Evolutionary conservation across 1,139 yeast genomes (phyloP).

Genomic region (Geotrichum restrictum): DNA sequence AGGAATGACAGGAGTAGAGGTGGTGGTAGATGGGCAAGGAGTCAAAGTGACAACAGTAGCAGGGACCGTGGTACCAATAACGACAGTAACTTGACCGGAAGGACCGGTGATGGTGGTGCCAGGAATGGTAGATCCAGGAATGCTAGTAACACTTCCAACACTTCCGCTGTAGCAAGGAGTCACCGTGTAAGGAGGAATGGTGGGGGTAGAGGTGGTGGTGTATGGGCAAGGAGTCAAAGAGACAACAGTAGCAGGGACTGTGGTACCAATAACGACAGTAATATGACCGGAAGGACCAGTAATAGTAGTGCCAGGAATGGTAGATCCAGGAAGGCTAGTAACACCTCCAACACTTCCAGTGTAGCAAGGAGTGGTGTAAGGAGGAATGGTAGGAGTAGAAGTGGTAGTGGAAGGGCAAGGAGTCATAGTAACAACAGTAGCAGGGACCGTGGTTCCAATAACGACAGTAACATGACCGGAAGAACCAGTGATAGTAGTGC

Average conservation of each 20-base stretch:
- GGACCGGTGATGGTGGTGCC: too few relatives aligned
- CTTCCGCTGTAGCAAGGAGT: constrained; percentile 6
- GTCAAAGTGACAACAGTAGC: constrained; percentile 16
- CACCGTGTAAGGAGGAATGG: constrained; percentile 5
- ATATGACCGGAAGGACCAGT: too few relatives aligned
- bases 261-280: constrained; percentile 10
- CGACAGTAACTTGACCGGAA: constrained; percentile 12
- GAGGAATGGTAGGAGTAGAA: constrained; percentile 5
- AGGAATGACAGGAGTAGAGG: not conserved
- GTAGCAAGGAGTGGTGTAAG: constrained; percentile 11
- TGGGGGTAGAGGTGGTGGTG: constrained; percentile 2
- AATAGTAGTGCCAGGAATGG: too few relatives aligned
- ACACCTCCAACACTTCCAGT: constrained; percentile 8
- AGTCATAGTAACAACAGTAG: too few relatives aligned
- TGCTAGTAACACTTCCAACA: constrained; percentile 1
- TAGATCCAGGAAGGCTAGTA: constrained; percentile 8
- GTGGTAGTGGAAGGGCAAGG: too few relatives aligned
- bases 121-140: constrained; percentile 15
- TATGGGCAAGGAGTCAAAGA: constrained; percentile 13
- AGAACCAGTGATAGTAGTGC: constrained; percentile 13
- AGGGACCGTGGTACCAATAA: constrained; percentile 12
- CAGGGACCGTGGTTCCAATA: constrained; percentile 12
- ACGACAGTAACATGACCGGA: constrained; percentile 4
- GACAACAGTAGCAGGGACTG: constrained; percentile 6
- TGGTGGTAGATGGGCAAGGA: constrained; percentile 1